Conservation (phyloP, 495 filamentous ascomycete genomes). For the Pseudotulostoma volvatum region DNA sequence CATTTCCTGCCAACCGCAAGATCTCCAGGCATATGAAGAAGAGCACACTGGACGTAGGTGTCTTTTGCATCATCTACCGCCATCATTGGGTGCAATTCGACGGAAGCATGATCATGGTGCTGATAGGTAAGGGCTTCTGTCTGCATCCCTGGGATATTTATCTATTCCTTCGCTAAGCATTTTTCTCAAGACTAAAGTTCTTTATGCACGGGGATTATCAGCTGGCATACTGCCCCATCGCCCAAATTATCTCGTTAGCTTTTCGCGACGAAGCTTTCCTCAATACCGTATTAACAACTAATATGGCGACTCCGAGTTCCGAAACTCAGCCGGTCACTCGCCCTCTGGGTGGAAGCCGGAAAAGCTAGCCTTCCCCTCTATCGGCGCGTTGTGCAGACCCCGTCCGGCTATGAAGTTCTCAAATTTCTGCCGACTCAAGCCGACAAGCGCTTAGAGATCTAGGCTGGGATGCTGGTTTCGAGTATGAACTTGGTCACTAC, state of each 20-base stretch:
- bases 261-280: constrained; percentile 15
- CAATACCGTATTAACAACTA: constrained; percentile 14
- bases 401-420: constrained; percentile 13
- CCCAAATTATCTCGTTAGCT: constrained; percentile 16
- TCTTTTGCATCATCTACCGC: constrained; percentile 12
- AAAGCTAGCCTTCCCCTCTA: constrained; percentile 12
- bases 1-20: constrained; percentile 6
- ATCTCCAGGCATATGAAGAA: constrained; percentile 9
- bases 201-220: constrained; percentile 19
- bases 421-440: constrained; percentile 8
- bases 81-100: constrained; percentile 19
- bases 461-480: constrained; percentile 6
- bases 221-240: constrained; percentile 16
- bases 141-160: neutral
- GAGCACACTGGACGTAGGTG: constrained; percentile 13
- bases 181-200: constrained; percentile 16
- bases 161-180: neutral
- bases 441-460: constrained; percentile 1
- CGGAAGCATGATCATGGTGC: neutral
- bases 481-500: constrained; percentile 19
- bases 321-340: constrained; percentile 9
- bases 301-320: constrained; percentile 16
- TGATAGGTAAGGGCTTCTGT: constrained; percentile 1
- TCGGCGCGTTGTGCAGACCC: constrained; percentile 9
- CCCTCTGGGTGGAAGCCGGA: constrained; percentile 13